A percentile compares a stretch with the other conserved stretches of the same genome.
Evolutionary conservation across 371 early-diverging fungal species (phyloP).

Genomic region (Circinella umbellata): DNA sequence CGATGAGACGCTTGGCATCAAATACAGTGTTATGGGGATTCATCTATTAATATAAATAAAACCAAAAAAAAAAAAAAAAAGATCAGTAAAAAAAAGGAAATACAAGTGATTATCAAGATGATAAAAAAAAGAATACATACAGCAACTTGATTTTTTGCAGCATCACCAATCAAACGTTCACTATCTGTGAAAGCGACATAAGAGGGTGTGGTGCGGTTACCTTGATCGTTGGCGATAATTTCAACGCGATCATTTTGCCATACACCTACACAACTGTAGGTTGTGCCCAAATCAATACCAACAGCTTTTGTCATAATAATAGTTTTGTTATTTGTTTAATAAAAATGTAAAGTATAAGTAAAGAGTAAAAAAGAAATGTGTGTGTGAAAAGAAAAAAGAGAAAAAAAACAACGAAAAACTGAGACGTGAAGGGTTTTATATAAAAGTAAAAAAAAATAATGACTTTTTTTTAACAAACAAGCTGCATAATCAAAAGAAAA

Average conservation of each 20-base stretch:
- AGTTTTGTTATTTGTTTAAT: neutral
- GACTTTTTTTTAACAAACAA: neutral
- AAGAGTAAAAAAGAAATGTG: neutral
- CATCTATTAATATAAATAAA: constrained; percentile 22
- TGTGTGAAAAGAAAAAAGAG: neutral
- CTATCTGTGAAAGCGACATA: constrained; percentile 93
- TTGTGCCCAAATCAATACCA: constrained; percentile 99
- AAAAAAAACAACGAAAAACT: neutral
- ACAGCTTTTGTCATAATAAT: constrained; percentile 48
- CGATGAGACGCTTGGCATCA: constrained; percentile 96
- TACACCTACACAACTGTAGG: constrained; percentile 99
- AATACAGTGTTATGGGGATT: constrained; percentile 90
- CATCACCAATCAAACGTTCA: constrained; percentile 93
- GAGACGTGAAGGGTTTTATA: constrained; percentile 9
- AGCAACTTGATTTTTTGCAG: constrained; percentile 93
- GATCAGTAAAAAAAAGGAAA: neutral
- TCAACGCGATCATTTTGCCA: constrained; percentile 97
- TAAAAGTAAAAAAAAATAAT: neutral
- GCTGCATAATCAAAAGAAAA: constrained; percentile 5
- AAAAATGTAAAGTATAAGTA: too few relatives aligned
- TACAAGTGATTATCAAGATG: neutral
- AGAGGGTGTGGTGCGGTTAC: constrained; percentile 95
- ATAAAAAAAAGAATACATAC: neutral
- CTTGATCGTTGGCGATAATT: constrained; percentile 98
- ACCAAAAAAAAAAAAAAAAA: neutral